Percentiles rank a stretch among this genome's conserved stretches.
Evolutionary conservation across 805 yeast genomes (phyloP).

Genomic region (Lipomyces chichibuensis): DNA sequence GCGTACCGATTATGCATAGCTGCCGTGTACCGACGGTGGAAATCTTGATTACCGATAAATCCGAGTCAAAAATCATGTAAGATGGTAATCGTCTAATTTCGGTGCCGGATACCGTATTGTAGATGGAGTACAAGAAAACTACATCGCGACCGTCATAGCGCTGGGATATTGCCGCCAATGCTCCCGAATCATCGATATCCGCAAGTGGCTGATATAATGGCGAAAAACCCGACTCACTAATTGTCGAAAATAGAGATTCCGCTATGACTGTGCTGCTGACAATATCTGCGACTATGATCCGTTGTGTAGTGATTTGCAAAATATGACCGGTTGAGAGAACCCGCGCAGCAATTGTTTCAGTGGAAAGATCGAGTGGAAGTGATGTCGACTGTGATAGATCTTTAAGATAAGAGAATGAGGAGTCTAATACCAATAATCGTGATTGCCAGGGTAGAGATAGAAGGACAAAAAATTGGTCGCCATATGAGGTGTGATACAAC

Average conservation of each 20-base stretch:
- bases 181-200: slow-evolving; percentile 17
- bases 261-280: background rate
- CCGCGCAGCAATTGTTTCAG: slow-evolving; percentile 14
- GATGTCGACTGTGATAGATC: background rate
- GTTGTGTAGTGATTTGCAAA: slow-evolving; percentile 18
- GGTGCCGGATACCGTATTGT: background rate
- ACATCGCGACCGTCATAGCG: background rate
- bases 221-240: background rate
- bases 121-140: slow-evolving; percentile 2
- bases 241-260: background rate
- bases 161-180: slow-evolving; percentile 4
- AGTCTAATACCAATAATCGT: slow-evolving; percentile 1
- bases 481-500: slow-evolving; percentile 10
- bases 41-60: slow-evolving; percentile 1
- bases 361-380: slow-evolving; percentile 9
- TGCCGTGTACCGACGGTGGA: background rate
- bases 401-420: background rate
- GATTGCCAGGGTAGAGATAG: slow-evolving; percentile 18
- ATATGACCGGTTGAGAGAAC: slow-evolving; percentile 12
- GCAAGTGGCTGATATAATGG: slow-evolving; percentile 2
- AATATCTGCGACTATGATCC: slow-evolving; percentile 11
- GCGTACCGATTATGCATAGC: slow-evolving; percentile 24
- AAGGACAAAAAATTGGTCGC: slow-evolving; percentile 5
- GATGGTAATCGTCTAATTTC: background rate
- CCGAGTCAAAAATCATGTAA: slow-evolving; percentile 3